Base-by-base conservation (phyloP, 1,139 yeast species). In the Diutina catenulata region DNA sequence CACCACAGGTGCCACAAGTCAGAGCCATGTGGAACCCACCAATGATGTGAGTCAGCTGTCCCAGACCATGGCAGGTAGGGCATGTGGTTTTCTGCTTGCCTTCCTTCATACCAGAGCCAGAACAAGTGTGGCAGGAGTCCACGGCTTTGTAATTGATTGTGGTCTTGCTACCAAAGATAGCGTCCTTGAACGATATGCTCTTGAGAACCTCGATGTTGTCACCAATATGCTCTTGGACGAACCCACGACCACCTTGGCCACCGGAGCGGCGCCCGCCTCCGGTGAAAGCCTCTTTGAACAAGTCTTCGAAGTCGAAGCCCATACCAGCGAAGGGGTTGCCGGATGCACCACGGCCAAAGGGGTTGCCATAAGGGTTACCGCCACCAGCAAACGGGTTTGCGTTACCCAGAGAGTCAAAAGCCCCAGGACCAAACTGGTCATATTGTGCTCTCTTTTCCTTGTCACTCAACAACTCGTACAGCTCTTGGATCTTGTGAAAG, bases 21-120 rank as follows among this genome's bases (percentile, higher is more conserved):
- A 95, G 79, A 2, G 95, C 79, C 95, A 93, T 87, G 51, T 88
- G 96, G 74, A 91, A 93, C 0, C 97, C 97, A 8, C 95, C 96
- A 56, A 87, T 71, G 41, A 76, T 66, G 51, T 88, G 96, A 18
- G 88, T 82, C 19, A 82, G 76, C 36, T 88, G 81, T 7, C 99
- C 99, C 0, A 95, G 74, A 42, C 99, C 99, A 42, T 87, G 88
- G 65, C 99, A 91, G 3, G 84, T 64, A 2, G 76, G 65, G 67
- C 98, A 91, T 0, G 94, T 83, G 15, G 76, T 64, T 55, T 84
- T 82, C 55, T 75, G 70, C 44, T 77, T 79, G 18, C 93, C 93
- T 5, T 67, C 53, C 55, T 88, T 84, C 59, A 91, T 60, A 3
- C 99, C 99, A 20, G 80, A 64, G 6, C 97, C 96, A 28, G 70